These are phyloP conservation scores for Stromatinia cepivora DNA, from an alignment of 2,329 filamentous ascomycete species.

Conservation along the genomic window DNA sequence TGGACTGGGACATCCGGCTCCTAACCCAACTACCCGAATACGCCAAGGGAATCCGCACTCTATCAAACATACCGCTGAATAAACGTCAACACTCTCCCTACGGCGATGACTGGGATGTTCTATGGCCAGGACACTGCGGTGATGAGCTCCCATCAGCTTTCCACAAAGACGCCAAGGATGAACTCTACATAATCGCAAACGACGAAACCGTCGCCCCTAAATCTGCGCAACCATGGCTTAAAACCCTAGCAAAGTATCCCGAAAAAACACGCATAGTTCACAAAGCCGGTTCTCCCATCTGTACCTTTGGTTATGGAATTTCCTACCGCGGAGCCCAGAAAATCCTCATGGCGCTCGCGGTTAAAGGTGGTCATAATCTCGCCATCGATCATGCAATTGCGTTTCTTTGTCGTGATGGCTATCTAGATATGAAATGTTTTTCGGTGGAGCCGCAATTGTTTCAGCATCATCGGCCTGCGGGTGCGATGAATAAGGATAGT, in stretches of 20 bases:
- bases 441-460: slow-evolving; percentile 43
- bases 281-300: slow-evolving; percentile 36
- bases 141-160: slow-evolving; percentile 17
- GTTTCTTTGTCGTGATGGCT: slow-evolving; percentile 39
- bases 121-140: slow-evolving; percentile 44
- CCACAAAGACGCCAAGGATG: slow-evolving; percentile 22
- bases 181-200: slow-evolving; percentile 32
- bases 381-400: slow-evolving; percentile 42
- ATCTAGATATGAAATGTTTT: slow-evolving; percentile 41
- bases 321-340: slow-evolving; percentile 48
- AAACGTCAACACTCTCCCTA: slow-evolving; percentile 34
- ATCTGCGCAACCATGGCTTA: slow-evolving; percentile 24
- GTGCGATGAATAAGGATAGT: slow-evolving; percentile 39
- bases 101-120: slow-evolving; percentile 44
- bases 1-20: slow-evolving; percentile 47
- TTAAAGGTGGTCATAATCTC: slow-evolving; percentile 33
- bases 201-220: slow-evolving; percentile 38
- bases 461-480: slow-evolving; percentile 41
- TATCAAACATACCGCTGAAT: slow-evolving; percentile 22
- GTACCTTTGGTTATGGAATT: slow-evolving; percentile 43
- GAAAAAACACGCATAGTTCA: slow-evolving; percentile 37
- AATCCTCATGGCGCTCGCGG: slow-evolving; percentile 60
- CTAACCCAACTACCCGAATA: slow-evolving; percentile 40
- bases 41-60: slow-evolving; percentile 28
- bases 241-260: slow-evolving; percentile 23